Evolutionary conservation across 345 rosid genomes (phyloP).

Genomic region (Populus euphratica): DNA sequence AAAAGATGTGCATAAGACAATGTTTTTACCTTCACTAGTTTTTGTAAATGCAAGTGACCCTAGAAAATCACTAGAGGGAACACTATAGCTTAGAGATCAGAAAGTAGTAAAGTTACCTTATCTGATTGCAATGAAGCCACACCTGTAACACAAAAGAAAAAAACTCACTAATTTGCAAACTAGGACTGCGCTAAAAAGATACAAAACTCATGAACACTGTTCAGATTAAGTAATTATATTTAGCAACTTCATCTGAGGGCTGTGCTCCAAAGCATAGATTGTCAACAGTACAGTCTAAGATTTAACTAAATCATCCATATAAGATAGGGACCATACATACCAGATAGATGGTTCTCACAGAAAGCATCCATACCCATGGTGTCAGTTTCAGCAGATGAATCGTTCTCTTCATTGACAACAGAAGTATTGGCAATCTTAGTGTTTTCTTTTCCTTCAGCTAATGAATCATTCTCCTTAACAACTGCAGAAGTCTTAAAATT

Average conservation of each 20-base stretch:
- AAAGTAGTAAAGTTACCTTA: slow-evolving; percentile 42
- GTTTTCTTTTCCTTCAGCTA: slow-evolving; percentile 30
- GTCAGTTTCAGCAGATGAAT: slow-evolving; percentile 69
- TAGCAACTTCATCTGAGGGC: neutral
- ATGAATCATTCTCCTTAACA: slow-evolving; percentile 44
- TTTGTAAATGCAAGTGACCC: neutral
- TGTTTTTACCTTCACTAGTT: neutral
- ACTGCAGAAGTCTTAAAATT: slow-evolving; percentile 25
- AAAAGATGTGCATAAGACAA: neutral
- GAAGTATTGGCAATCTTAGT: slow-evolving; percentile 22
- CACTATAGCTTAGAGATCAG: neutral
- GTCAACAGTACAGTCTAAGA: neutral
- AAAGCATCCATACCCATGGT: slow-evolving; percentile 65
- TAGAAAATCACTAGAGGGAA: neutral
- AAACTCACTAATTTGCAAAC: slow-evolving; percentile 18
- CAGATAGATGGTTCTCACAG: slow-evolving; percentile 33
- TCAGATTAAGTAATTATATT: neutral
- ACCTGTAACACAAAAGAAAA: slow-evolving; percentile 44
- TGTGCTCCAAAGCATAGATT: neutral
- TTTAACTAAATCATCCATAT: neutral
- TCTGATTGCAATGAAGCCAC: slow-evolving; percentile 35
- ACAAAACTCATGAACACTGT: neutral
- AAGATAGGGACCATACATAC: slow-evolving; percentile 29
- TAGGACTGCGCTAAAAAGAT: neutral
- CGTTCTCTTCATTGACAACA: slow-evolving; percentile 34